A percentile compares a stretch with the other conserved stretches of the same genome.
These are phyloP conservation scores for Vitis rupestris DNA, from an alignment of 164 flowering plant species.

Conservation along the genomic window DNA sequence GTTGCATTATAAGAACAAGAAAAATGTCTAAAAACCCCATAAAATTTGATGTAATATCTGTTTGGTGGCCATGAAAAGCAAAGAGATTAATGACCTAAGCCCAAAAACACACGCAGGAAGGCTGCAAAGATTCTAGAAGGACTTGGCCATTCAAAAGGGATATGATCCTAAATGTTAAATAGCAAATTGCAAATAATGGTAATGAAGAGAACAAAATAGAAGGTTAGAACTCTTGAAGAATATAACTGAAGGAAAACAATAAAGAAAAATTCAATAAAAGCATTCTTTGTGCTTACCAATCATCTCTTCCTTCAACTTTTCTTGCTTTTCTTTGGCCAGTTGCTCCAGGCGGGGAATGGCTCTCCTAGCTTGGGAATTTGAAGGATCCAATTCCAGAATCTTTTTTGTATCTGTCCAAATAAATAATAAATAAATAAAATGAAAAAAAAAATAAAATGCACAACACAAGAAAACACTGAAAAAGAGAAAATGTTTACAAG, in stretches of 20 bases:
- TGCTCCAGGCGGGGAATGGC: conserved; percentile 70
- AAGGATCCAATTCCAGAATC: conserved; percentile 76
- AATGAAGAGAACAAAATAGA: background rate
- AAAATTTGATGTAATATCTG: too few species aligned
- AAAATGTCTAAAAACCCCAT: too few species aligned
- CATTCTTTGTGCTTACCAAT: conserved; percentile 49
- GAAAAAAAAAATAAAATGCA: background rate
- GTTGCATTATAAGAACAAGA: too few species aligned
- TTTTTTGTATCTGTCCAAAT: conserved; percentile 62
- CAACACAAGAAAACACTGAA: background rate
- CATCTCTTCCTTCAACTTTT: conserved; percentile 98
- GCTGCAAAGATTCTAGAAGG: too few species aligned
- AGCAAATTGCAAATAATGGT: background rate
- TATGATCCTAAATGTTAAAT: background rate
- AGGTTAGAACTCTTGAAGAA: too few species aligned
- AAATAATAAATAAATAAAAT: background rate
- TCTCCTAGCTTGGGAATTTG: conserved; percentile 67
- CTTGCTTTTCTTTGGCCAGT: conserved; percentile 80
- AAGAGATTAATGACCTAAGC: too few species aligned
- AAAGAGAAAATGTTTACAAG: background rate
- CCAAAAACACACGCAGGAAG: too few species aligned
- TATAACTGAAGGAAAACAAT: background rate
- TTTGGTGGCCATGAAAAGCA: too few species aligned
- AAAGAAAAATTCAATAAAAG: background rate
- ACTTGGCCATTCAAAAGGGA: too few species aligned